A percentile compares a stretch with the other conserved stretches of the same genome.
Conservation (phyloP, 1,139 yeast species). For the Magnusiomyces fungicola region DNA sequence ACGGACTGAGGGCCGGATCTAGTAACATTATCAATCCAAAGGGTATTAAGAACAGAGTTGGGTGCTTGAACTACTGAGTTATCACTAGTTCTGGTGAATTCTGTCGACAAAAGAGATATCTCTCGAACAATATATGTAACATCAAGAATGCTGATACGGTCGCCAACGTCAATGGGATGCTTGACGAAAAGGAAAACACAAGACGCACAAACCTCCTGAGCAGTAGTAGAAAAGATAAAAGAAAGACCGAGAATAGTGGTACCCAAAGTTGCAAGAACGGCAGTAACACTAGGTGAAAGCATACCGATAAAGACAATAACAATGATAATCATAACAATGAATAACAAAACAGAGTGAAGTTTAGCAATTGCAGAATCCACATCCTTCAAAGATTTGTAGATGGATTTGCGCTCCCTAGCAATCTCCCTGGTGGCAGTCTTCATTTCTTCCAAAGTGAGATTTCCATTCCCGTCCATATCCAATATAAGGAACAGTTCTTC, state of each 20-base stretch:
- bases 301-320: conserved; percentile 37
- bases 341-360: conserved; percentile 33
- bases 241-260: conserved; percentile 36
- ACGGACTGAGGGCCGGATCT: conserved; percentile 34
- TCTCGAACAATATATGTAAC: conserved; percentile 27
- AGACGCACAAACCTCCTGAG: conserved; percentile 36
- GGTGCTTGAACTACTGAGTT: conserved; percentile 35
- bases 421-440: conserved; percentile 30
- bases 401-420: conserved; percentile 33
- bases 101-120: conserved; percentile 35
- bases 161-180: conserved; percentile 41
- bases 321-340: conserved; percentile 31
- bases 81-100: conserved; percentile 28
- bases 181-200: conserved; percentile 38
- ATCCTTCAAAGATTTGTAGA: conserved; percentile 34
- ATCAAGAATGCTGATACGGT: conserved; percentile 30
- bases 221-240: conserved; percentile 35
- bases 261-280: conserved; percentile 38
- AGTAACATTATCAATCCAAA: conserved; percentile 36
- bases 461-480: conserved; percentile 35
- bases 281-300: conserved; percentile 36
- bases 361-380: conserved; percentile 37
- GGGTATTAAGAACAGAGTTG: conserved; percentile 33
- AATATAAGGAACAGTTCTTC: conserved; percentile 32
- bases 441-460: conserved; percentile 36